Evolutionary conservation across 306 rosid genomes (phyloP).

Genomic region (Hippophae gyantsensis): DNA sequence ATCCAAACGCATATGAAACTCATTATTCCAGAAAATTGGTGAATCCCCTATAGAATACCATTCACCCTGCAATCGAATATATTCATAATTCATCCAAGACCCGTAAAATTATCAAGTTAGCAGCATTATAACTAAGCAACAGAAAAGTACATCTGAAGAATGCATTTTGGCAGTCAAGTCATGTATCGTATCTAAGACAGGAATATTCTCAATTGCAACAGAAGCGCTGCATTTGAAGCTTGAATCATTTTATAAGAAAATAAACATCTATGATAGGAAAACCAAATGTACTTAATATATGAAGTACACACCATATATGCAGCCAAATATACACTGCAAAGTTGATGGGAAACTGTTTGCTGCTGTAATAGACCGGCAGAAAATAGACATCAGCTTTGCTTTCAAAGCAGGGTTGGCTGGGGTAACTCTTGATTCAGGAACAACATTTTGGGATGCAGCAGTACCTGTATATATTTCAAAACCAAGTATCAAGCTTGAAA

Average conservation of each 20-base stretch:
- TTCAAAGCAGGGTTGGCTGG: slow-evolving; percentile 67
- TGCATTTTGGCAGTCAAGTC: too few relatives aligned
- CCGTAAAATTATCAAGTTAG: too few relatives aligned
- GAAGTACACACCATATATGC: slow-evolving; percentile 68
- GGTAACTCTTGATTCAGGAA: slow-evolving; percentile 59
- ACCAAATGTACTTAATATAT: slow-evolving; percentile 3
- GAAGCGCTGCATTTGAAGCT: too few relatives aligned
- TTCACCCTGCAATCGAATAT: too few relatives aligned
- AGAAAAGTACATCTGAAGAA: too few relatives aligned
- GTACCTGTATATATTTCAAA: slow-evolving; percentile 42
- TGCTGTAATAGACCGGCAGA: slow-evolving; percentile 86
- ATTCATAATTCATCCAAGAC: too few relatives aligned
- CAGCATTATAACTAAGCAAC: too few relatives aligned
- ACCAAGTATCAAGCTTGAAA: slow-evolving; percentile 17
- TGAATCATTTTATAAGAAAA: not conserved
- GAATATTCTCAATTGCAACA: too few relatives aligned
- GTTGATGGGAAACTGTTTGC: slow-evolving; percentile 93
- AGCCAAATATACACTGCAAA: slow-evolving; percentile 90
- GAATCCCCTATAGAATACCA: too few relatives aligned
- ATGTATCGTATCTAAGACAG: too few relatives aligned
- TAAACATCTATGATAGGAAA: not conserved
- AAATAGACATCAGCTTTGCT: slow-evolving; percentile 77
- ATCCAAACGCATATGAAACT: too few relatives aligned
- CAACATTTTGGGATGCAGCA: slow-evolving; percentile 47
- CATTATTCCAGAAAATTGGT: too few relatives aligned